Conservation (phyloP, 129 eudicot species). For the sunflower (Helianthus annuus) region HanXRQr2.0-SUNRISE NC_035436.2:34627631-34628130, state of each 20-base stretch:
- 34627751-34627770: background rate
- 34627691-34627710: too few species aligned
- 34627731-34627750: too few species aligned
- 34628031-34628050: background rate
- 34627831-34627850: conserved; percentile 9
- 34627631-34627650: too few species aligned
- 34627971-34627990: background rate
- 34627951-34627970: background rate
- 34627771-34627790: background rate
- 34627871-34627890: background rate
- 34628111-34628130: background rate
- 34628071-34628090: background rate
- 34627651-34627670: too few species aligned
- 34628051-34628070: background rate
- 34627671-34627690: too few species aligned
- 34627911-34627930: background rate
- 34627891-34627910: background rate
- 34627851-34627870: conserved; percentile 4
- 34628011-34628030: conserved; percentile 15
- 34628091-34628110: background rate
- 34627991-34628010: conserved; percentile 11
- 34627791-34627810: background rate
- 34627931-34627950: background rate
- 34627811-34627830: conserved; percentile 10
- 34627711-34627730: too few species aligned